Percentiles rank a stretch among this genome's conserved stretches.
Conservation (phyloP, 2,329 filamentous ascomycete species). For the Alternaria triticimaculans region DNA sequence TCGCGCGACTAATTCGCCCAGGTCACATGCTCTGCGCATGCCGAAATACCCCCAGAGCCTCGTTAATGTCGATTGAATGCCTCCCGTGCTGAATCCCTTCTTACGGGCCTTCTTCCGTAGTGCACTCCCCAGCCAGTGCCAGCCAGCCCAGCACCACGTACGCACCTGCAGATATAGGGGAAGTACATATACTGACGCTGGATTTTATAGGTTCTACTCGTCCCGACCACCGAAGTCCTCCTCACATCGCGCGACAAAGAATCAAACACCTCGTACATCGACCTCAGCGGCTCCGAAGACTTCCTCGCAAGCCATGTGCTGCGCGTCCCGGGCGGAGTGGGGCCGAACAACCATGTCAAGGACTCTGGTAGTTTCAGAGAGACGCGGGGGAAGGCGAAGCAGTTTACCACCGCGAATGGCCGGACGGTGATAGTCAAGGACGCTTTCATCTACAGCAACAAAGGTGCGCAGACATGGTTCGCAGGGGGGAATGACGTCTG, state of each 20-base stretch:
- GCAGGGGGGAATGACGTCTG: not conserved
- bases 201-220: conserved; percentile 72
- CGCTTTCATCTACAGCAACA: conserved; percentile 90
- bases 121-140: conserved; percentile 88
- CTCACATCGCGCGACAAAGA: conserved; percentile 88
- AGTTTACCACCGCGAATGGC: conserved; percentile 91
- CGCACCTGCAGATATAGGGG: conserved; percentile 18
- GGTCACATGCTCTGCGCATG: conserved; percentile 38
- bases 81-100: conserved; percentile 94
- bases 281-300: conserved; percentile 88
- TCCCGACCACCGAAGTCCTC: conserved; percentile 91
- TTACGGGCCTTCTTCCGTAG: conserved; percentile 98
- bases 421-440: conserved; percentile 95
- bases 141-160: conserved; percentile 86
- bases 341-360: conserved; percentile 56
- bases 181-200: no score
- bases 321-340: conserved; percentile 69
- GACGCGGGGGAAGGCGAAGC: conserved; percentile 88
- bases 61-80: conserved; percentile 73
- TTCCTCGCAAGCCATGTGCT: conserved; percentile 97
- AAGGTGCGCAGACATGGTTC: conserved; percentile 64
- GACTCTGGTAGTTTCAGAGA: conserved; percentile 72
- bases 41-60: conserved; percentile 18
- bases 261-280: conserved; percentile 75
- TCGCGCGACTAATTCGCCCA: conserved; percentile 27